Conservation (phyloP, 331 rosid species). For the Acacia pycnantha region DNA sequence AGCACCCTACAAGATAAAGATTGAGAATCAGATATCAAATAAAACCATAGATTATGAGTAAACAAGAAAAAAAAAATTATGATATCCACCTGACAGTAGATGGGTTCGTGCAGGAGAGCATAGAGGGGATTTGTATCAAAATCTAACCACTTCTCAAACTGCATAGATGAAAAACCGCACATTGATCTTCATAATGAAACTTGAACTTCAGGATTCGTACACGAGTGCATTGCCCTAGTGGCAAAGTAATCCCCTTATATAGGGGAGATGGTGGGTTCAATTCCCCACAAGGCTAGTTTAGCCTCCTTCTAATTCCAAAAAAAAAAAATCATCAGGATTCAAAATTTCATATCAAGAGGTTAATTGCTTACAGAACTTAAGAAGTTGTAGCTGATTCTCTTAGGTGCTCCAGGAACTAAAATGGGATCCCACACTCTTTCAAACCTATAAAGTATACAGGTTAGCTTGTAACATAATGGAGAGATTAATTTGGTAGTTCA, state of each 20-base stretch:
- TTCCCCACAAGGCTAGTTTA: no score
- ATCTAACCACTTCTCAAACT: slow-evolving; percentile 67
- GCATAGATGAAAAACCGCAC: slow-evolving; percentile 36
- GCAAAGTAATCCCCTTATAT: no score
- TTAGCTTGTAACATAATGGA: slow-evolving; percentile 11
- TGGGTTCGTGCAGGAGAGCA: slow-evolving; percentile 75
- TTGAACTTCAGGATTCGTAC: slow-evolving; percentile 9
- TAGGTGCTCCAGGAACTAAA: slow-evolving; percentile 74
- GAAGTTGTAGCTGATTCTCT: slow-evolving; percentile 71
- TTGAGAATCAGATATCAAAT: slow-evolving; percentile 11
- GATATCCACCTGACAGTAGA: slow-evolving; percentile 78
- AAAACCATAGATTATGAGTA: slow-evolving; percentile 11
- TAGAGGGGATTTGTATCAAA: slow-evolving; percentile 80
- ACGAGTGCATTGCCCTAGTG: no score
- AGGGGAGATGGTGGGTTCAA: no score
- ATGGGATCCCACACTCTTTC: slow-evolving; percentile 95
- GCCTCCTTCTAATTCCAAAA: no score
- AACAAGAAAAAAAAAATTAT: slow-evolving; percentile 10
- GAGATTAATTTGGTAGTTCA: slow-evolving; percentile 16
- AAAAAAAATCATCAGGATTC: neutral
- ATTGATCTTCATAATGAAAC: slow-evolving; percentile 29
- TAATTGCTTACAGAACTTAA: slow-evolving; percentile 65
- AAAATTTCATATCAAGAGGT: slow-evolving; percentile 16
- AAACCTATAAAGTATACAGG: slow-evolving; percentile 57
- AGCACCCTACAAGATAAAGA: slow-evolving; percentile 57